A percentile compares a stretch with the other conserved stretches of the same genome.
Evolutionary conservation across 176 grass and related monocot genomes (phyloP).

Genomic region (Zea luxurians): DNA sequence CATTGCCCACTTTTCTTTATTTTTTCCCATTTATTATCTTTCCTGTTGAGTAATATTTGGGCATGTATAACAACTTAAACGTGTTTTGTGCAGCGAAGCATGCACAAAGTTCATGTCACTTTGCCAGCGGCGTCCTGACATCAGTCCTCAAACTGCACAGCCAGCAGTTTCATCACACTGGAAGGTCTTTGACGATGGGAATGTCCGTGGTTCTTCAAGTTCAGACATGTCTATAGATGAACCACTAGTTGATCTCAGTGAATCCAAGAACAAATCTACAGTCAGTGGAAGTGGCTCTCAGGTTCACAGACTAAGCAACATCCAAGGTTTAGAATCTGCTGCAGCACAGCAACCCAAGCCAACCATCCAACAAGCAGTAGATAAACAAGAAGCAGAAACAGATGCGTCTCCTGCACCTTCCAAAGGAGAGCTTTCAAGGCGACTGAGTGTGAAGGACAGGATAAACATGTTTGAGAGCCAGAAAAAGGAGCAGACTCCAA

Average conservation of each 20-base stretch:
- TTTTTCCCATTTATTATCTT: slow-evolving; percentile 33
- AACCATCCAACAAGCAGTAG: slow-evolving; percentile 39
- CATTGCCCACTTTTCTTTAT: slow-evolving; percentile 10
- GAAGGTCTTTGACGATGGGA: slow-evolving; percentile 67
- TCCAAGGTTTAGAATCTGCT: slow-evolving; percentile 47
- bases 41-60: slow-evolving; percentile 32
- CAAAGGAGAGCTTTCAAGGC: slow-evolving; percentile 50
- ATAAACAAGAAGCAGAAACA: slow-evolving; percentile 53
- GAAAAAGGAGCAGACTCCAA: slow-evolving; percentile 79
- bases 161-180: slow-evolving; percentile 47
- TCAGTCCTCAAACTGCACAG: slow-evolving; percentile 46
- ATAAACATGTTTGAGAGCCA: slow-evolving; percentile 95
- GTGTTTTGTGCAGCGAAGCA: slow-evolving; percentile 74
- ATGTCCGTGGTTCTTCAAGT: slow-evolving; percentile 68
- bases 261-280: slow-evolving; percentile 38
- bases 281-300: slow-evolving; percentile 21
- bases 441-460: slow-evolving; percentile 91
- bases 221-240: slow-evolving; percentile 99
- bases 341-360: slow-evolving; percentile 51
- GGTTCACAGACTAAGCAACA: slow-evolving; percentile 38
- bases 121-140: slow-evolving; percentile 73
- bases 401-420: slow-evolving; percentile 34
- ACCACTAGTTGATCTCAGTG: slow-evolving; percentile 43
- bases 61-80: slow-evolving; percentile 34
- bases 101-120: slow-evolving; percentile 84